A percentile compares a stretch with the other conserved stretches of the same genome.
phyloP scores from a whole-genome alignment of 2,329 filamentous ascomycete species.

The Aspergillus sp. region DNA sequence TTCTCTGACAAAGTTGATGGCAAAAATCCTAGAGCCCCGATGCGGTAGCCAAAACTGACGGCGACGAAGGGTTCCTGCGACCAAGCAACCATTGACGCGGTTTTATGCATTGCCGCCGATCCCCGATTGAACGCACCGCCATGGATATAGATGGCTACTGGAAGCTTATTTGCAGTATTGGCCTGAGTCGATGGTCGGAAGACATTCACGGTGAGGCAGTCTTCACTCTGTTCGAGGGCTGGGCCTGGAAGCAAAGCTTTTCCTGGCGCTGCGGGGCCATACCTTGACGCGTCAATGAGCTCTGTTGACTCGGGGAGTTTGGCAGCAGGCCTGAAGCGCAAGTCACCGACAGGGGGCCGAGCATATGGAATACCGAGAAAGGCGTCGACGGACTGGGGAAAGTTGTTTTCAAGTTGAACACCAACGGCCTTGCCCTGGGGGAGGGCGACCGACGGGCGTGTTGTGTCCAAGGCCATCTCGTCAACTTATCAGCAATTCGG shows the following conservation, averaged over 20 bases:
- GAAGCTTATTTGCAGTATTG: slow-evolving; percentile 23
- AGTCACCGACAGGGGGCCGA: slow-evolving; percentile 6
- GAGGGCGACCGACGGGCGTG: slow-evolving; percentile 17
- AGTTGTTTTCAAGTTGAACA: slow-evolving; percentile 20
- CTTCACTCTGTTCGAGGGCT: slow-evolving; percentile 32
- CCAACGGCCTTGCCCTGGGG: slow-evolving; percentile 33
- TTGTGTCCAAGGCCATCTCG: no score
- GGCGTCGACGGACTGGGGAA: slow-evolving; percentile 31
- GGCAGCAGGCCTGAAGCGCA: slow-evolving; percentile 26
- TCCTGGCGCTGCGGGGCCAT: slow-evolving; percentile 20
- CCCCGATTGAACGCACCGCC: slow-evolving; percentile 41
- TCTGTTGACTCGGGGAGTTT: slow-evolving; percentile 13
- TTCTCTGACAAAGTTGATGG: not conserved
- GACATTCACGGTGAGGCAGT: slow-evolving; percentile 44
- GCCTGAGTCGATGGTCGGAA: slow-evolving; percentile 31
- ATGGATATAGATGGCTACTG: slow-evolving; percentile 44
- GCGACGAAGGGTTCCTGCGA: slow-evolving; percentile 45
- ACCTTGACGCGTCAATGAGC: slow-evolving; percentile 5
- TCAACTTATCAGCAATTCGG: no score
- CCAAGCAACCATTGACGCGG: slow-evolving; percentile 62
- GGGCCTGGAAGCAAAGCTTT: slow-evolving; percentile 20
- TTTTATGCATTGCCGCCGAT: slow-evolving; percentile 49
- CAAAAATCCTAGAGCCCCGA: slow-evolving; percentile 61
- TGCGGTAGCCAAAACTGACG: slow-evolving; percentile 47
- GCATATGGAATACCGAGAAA: slow-evolving; percentile 36